Percentiles rank a stretch among this genome's conserved stretches.
Evolutionary conservation across 164 flowering plant genomes (phyloP).

Genomic region (Vitis vinifera): ASM3070453v1 NC_081814.1:622501-623000

Average conservation of each 20-base stretch:
- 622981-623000: too few relatives aligned
- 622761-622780: too few relatives aligned
- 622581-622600: not conserved
- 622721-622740: not conserved
- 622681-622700: constrained; percentile 72
- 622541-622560: not conserved
- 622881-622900: too few relatives aligned
- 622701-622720: not conserved
- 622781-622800: too few relatives aligned
- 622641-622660: constrained; percentile 47
- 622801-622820: too few relatives aligned
- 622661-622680: constrained; percentile 98
- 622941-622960: too few relatives aligned
- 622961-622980: too few relatives aligned
- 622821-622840: too few relatives aligned
- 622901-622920: too few relatives aligned
- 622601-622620: constrained; percentile 74
- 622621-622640: constrained; percentile 56
- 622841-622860: not conserved
- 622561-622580: not conserved
- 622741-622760: too few relatives aligned
- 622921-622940: too few relatives aligned
- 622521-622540: not conserved
- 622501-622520: not conserved
- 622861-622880: too few relatives aligned